A percentile compares a stretch with the other conserved stretches of the same genome.
phyloP scores from a whole-genome alignment of 768 basidiomycete genomes.

The Cystobasidium tubakii region DNA sequence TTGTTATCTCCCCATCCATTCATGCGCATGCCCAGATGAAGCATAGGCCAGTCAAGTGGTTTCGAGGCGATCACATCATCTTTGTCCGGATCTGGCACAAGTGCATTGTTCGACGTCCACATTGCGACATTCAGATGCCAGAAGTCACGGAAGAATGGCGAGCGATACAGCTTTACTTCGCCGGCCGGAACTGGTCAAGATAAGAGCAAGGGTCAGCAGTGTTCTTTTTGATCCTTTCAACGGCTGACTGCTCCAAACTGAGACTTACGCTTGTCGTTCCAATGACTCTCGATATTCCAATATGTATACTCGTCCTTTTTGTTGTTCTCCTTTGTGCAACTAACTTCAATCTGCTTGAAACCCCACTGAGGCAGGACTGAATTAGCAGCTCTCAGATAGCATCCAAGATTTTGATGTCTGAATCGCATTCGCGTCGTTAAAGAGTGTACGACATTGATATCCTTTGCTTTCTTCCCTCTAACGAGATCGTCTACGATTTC shows the following conservation, averaged over 20 bases:
- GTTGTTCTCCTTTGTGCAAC: constrained; percentile 81
- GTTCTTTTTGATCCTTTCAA: too few relatives aligned
- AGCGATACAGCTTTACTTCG: constrained; percentile 72
- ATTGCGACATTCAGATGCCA: constrained; percentile 99
- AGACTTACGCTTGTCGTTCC: constrained; percentile 82
- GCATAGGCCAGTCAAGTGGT: constrained; percentile 88
- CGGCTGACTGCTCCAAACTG: background rate
- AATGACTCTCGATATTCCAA: constrained; percentile 98
- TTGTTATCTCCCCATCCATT: constrained; percentile 88
- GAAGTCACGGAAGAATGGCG: constrained; percentile 92
- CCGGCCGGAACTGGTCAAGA: constrained; percentile 67
- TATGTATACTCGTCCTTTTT: constrained; percentile 75
- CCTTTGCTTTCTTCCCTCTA: constrained; percentile 54
- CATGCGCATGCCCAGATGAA: constrained; percentile 86
- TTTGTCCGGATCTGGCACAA: constrained; percentile 95
- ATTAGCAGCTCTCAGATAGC: constrained; percentile 85
- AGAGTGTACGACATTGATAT: constrained; percentile 66
- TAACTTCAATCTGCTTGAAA: constrained; percentile 96
- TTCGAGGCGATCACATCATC: constrained; percentile 92
- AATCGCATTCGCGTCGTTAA: constrained; percentile 85
- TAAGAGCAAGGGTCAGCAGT: background rate
- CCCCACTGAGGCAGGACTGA: constrained; percentile 92
- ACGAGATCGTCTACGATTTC: constrained; percentile 86
- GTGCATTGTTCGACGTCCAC: constrained; percentile 99
- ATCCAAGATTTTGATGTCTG: constrained; percentile 68